Evolutionary conservation across 208 protist species (phyloP).

Genomic region (Perkinsela sp.): DNA sequence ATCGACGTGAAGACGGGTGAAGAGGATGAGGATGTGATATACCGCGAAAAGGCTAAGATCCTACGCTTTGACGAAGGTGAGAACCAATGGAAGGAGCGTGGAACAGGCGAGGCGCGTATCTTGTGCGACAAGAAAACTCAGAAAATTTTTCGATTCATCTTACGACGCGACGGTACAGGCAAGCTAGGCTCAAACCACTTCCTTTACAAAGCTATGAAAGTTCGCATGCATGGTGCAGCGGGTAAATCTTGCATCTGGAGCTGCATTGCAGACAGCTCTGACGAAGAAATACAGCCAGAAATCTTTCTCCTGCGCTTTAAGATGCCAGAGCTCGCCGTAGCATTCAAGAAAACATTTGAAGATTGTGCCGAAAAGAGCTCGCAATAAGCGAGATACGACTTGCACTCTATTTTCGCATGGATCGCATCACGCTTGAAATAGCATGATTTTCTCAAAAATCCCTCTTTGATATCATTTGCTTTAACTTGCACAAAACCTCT

Average conservation of each 20-base stretch:
- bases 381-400: slow-evolving; percentile 3
- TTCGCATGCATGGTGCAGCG: slow-evolving; percentile 27
- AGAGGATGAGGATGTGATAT: slow-evolving; percentile 38
- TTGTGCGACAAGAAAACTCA: slow-evolving; percentile 28
- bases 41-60: slow-evolving; percentile 30
- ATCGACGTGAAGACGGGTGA: slow-evolving; percentile 51
- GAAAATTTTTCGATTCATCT: slow-evolving; percentile 39
- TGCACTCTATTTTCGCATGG: neutral
- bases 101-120: slow-evolving; percentile 36
- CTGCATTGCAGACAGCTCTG: slow-evolving; percentile 39
- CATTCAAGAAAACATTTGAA: slow-evolving; percentile 5
- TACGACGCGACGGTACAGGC: slow-evolving; percentile 45
- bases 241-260: slow-evolving; percentile 43
- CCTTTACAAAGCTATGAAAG: slow-evolving; percentile 31
- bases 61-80: slow-evolving; percentile 66
- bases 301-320: slow-evolving; percentile 40
- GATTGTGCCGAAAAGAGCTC: slow-evolving; percentile 1
- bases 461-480: neutral
- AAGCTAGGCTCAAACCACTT: slow-evolving; percentile 55
- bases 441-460: neutral
- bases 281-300: slow-evolving; percentile 51
- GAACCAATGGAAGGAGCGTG: slow-evolving; percentile 70
- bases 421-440: neutral
- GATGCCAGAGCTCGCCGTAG: slow-evolving; percentile 20
- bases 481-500: neutral